These are phyloP conservation scores for Pythium folliculosum DNA, from an alignment of 352 stramenopile species.

Conservation along the genomic window DNA sequence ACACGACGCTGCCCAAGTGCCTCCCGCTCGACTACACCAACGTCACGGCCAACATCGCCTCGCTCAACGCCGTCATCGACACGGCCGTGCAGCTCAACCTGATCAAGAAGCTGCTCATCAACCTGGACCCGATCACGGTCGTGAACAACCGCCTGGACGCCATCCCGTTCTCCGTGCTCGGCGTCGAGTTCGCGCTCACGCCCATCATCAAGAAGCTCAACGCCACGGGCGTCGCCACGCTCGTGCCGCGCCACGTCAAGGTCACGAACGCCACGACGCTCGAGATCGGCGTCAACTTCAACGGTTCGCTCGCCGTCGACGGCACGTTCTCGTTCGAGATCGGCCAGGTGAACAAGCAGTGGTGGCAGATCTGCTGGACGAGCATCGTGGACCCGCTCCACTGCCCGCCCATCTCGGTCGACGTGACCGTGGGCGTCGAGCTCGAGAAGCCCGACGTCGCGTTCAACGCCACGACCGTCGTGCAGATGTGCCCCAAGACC, in stretches of 20 bases:
- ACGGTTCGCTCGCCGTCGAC: slow-evolving; percentile 36
- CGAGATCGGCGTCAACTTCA: slow-evolving; percentile 45
- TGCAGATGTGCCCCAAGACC: slow-evolving; percentile 40
- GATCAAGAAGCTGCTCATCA: slow-evolving; percentile 29
- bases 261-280: slow-evolving; percentile 41
- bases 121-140: slow-evolving; percentile 38
- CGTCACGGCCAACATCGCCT: slow-evolving; percentile 43
- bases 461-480: slow-evolving; percentile 32
- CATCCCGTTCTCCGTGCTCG: slow-evolving; percentile 48
- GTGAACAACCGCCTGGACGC: slow-evolving; percentile 42
- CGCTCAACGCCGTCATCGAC: slow-evolving; percentile 48
- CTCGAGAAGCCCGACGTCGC: slow-evolving; percentile 36
- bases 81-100: slow-evolving; percentile 30
- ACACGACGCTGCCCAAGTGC: slow-evolving; percentile 25
- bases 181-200: slow-evolving; percentile 48
- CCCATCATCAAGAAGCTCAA: slow-evolving; percentile 54
- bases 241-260: slow-evolving; percentile 49
- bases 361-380: slow-evolving; percentile 63
- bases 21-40: slow-evolving; percentile 46
- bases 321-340: slow-evolving; percentile 47
- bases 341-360: slow-evolving; percentile 54
- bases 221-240: slow-evolving; percentile 40
- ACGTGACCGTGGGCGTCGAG: slow-evolving; percentile 40
- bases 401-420: slow-evolving; percentile 40
- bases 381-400: slow-evolving; percentile 46